These are phyloP conservation scores for Tephrocybe sp. DNA, from an alignment of 768 basidiomycete genomes.

Conservation along the genomic window DNA sequence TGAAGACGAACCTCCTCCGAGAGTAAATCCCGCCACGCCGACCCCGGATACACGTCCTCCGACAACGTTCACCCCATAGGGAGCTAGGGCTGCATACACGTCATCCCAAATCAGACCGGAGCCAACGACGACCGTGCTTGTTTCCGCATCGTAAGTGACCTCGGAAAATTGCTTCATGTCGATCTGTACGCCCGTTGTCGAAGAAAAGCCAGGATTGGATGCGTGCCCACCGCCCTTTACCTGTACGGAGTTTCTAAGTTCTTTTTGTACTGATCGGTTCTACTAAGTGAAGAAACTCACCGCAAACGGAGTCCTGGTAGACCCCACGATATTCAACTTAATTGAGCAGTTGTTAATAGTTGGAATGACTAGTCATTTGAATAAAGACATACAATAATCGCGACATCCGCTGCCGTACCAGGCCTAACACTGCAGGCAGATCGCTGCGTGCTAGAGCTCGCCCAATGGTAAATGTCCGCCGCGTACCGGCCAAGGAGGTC, in stretches of 20 bases:
- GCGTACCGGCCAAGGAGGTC: constrained; percentile 25
- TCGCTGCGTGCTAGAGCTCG: constrained; percentile 43
- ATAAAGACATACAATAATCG: constrained; percentile 39
- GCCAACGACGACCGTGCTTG: constrained; percentile 41
- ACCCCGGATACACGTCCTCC: constrained; percentile 59
- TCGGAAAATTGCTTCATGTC: constrained; percentile 49
- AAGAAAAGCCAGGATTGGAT: constrained; percentile 55
- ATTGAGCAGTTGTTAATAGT: not conserved
- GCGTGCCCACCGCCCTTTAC: constrained; percentile 64
- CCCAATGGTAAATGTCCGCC: constrained; percentile 50
- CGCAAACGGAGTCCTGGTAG: constrained; percentile 50
- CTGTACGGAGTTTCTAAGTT: constrained; percentile 26
- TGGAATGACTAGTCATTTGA: not conserved
- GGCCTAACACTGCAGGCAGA: constrained; percentile 60
- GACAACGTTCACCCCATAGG: constrained; percentile 50
- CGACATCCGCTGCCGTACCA: constrained; percentile 50
- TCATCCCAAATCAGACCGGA: constrained; percentile 62
- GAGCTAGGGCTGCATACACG: constrained; percentile 51
- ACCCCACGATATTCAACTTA: constrained; percentile 47
- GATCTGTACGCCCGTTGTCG: constrained; percentile 59
- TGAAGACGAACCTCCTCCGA: constrained; percentile 52
- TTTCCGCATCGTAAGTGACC: constrained; percentile 37
- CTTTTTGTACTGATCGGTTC: not conserved
- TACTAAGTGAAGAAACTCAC: constrained; percentile 1
- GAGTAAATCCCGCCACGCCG: constrained; percentile 56